phyloP scores from a whole-genome alignment of 768 basidiomycete genomes.

The Neoboletus magnificus region DNA sequence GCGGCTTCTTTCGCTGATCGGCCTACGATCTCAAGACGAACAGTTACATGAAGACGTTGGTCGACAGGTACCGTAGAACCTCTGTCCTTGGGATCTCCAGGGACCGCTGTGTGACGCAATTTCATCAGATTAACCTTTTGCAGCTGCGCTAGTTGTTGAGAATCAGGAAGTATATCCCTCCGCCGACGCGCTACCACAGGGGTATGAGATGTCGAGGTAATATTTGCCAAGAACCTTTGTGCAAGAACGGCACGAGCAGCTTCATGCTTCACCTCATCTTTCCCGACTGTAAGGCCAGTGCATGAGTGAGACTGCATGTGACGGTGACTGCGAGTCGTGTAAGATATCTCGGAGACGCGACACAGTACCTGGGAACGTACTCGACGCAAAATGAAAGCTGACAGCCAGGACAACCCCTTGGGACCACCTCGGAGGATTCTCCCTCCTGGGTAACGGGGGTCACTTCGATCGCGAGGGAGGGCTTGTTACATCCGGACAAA shows the following conservation, averaged over 20 bases:
- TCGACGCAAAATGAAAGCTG: constrained; percentile 57
- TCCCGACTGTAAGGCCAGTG: constrained; percentile 17
- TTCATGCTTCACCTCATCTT: constrained; percentile 36
- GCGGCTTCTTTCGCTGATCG: constrained; percentile 38
- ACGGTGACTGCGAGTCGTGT: constrained; percentile 51
- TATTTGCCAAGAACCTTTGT: constrained; percentile 43
- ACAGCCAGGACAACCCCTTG: constrained; percentile 50
- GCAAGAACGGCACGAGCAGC: constrained; percentile 52
- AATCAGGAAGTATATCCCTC: constrained; percentile 43
- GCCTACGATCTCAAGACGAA: constrained; percentile 28
- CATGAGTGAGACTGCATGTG: constrained; percentile 63
- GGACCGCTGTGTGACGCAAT: constrained; percentile 66
- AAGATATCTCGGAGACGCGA: constrained; percentile 7
- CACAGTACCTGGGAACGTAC: constrained; percentile 36
- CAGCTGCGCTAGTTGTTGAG: constrained; percentile 51
- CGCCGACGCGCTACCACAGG: constrained; percentile 27
- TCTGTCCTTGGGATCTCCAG: constrained; percentile 59
- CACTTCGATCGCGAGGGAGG: constrained; percentile 44
- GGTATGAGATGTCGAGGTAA: constrained; percentile 17
- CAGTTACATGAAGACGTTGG: constrained; percentile 58
- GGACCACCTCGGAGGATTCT: neutral
- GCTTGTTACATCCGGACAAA: constrained; percentile 49
- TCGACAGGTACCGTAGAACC: constrained; percentile 43
- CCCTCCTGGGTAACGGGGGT: constrained; percentile 14
- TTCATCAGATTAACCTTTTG: constrained; percentile 67